A percentile compares a stretch with the other conserved stretches of the same genome.
Evolutionary conservation across 805 yeast species (phyloP).

Genomic region (Candida stauntonica): DNA sequence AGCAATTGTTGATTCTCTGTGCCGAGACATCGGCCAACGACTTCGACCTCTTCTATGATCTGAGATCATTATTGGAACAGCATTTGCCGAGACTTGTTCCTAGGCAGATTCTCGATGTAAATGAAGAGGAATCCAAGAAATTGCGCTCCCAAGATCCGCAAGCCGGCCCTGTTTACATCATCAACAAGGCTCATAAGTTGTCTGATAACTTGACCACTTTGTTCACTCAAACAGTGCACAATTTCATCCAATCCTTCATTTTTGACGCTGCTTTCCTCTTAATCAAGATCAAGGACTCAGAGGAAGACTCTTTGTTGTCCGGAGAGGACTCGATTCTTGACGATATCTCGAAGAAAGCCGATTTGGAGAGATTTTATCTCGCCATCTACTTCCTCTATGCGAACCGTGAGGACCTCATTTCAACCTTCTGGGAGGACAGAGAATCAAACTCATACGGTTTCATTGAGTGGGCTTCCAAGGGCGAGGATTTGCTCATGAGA

Average conservation of each 20-base stretch:
- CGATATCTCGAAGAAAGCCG: conserved; percentile 68
- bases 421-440: conserved; percentile 64
- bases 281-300: conserved; percentile 64
- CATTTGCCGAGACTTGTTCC: conserved; percentile 58
- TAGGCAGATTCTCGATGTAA: conserved; percentile 46
- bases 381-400: conserved; percentile 66
- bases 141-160: conserved; percentile 26
- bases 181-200: conserved; percentile 19
- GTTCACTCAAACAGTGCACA: conserved; percentile 41
- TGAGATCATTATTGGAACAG: conserved; percentile 60
- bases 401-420: conserved; percentile 53
- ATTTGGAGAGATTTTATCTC: conserved; percentile 81
- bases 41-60: conserved; percentile 53
- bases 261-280: conserved; percentile 61
- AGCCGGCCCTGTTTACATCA: conserved; percentile 19
- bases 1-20: conserved; percentile 55
- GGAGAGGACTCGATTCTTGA: conserved; percentile 54
- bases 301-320: conserved; percentile 66
- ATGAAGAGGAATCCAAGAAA: conserved; percentile 37
- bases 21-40: conserved; percentile 52
- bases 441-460: conserved; percentile 72
- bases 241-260: conserved; percentile 52
- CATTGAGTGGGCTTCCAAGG: conserved; percentile 80
- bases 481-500: conserved; percentile 75
- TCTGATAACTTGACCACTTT: conserved; percentile 25